A percentile compares a stretch with the other conserved stretches of the same genome.
These are phyloP conservation scores for Penicillium hesseltinei DNA, from an alignment of 2,329 filamentous ascomycete species.

Conservation along the genomic window DNA sequence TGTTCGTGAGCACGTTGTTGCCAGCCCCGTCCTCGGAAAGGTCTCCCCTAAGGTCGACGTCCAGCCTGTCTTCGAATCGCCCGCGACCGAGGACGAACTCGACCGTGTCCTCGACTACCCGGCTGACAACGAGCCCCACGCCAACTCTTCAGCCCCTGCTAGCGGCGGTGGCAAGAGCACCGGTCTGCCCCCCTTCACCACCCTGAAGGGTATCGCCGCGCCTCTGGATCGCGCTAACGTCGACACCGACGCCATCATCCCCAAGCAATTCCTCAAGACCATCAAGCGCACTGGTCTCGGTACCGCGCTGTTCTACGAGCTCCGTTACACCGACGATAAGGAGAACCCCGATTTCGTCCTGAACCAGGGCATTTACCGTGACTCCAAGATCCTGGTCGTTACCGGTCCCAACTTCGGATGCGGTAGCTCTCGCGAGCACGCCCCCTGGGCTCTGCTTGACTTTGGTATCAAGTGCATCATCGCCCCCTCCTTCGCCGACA, in stretches of 20 bases:
- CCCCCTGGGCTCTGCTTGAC: conserved; percentile 93
- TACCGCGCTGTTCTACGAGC: conserved; percentile 78
- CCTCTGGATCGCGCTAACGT: conserved; percentile 86
- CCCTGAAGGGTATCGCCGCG: conserved; percentile 81
- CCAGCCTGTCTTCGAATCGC: conserved; percentile 58
- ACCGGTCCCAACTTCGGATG: conserved; percentile 95
- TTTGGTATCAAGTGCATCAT: conserved; percentile 95
- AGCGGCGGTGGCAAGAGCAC: conserved; percentile 43
- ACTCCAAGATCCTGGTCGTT: conserved; percentile 83
- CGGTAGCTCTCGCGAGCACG: conserved; percentile 88
- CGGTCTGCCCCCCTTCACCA: conserved; percentile 80
- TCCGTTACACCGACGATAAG: conserved; percentile 73
- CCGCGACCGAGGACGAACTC: conserved; percentile 61
- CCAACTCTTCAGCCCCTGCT: conserved; percentile 53
- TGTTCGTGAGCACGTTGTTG: conserved; percentile 70
- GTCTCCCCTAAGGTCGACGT: conserved; percentile 61
- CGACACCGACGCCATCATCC: conserved; percentile 99
- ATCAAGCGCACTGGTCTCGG: conserved; percentile 97
- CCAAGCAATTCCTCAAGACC: conserved; percentile 98
- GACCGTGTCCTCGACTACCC: conserved; percentile 62
- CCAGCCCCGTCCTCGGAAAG: conserved; percentile 45
- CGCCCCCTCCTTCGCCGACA: conserved; percentile 82
- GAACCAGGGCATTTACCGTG: conserved; percentile 82
- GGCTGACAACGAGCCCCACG: conserved; percentile 63
- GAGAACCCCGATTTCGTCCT: conserved; percentile 82